A percentile compares a stretch with the other conserved stretches of the same genome.
Evolutionary conservation across 1,284 basidiomycete species (phyloP).

Genomic region (Cystobasidiaceae sp.): DNA sequence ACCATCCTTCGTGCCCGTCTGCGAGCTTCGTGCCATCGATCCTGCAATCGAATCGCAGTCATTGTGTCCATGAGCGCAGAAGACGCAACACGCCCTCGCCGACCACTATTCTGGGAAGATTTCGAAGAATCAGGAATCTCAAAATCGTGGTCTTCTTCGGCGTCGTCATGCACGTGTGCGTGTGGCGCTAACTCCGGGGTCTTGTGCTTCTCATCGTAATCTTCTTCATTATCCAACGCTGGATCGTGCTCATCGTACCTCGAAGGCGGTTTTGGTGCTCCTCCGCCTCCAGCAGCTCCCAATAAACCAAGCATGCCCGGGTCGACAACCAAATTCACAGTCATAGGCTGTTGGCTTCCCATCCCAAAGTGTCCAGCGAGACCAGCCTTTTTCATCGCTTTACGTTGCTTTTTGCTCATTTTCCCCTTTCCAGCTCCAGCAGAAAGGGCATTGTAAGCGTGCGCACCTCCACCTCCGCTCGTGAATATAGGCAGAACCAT

Average conservation of each 20-base stretch:
- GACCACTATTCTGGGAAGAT: too few relatives aligned
- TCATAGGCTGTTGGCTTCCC: constrained; percentile 16
- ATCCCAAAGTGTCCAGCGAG: too few relatives aligned
- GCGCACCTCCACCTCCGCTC: background rate
- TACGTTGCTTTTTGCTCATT: constrained; percentile 23
- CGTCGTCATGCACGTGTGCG: background rate
- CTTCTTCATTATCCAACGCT: constrained; percentile 1
- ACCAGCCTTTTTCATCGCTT: background rate
- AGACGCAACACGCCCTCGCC: too few relatives aligned
- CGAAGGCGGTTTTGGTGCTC: constrained; percentile 7
- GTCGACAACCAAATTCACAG: constrained; percentile 22
- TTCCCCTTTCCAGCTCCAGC: constrained; percentile 1
- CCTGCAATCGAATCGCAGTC: constrained; percentile 14
- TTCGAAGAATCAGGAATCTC: constrained; percentile 19
- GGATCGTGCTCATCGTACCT: constrained; percentile 24
- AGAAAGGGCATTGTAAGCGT: background rate
- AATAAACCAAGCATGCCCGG: constrained; percentile 4
- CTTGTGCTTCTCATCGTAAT: background rate
- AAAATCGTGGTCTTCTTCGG: constrained; percentile 22
- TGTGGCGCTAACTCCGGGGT: background rate
- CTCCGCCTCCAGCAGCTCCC: background rate
- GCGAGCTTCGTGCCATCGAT: constrained; percentile 19
- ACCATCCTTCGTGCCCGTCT: background rate
- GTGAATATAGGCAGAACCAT: constrained; percentile 12
- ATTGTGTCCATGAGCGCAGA: constrained; percentile 3